A percentile compares a stretch with the other conserved stretches of the same genome.
phyloP scores from a whole-genome alignment of 2,329 filamentous ascomycete genomes.

The Sporothrix protearum region DNA sequence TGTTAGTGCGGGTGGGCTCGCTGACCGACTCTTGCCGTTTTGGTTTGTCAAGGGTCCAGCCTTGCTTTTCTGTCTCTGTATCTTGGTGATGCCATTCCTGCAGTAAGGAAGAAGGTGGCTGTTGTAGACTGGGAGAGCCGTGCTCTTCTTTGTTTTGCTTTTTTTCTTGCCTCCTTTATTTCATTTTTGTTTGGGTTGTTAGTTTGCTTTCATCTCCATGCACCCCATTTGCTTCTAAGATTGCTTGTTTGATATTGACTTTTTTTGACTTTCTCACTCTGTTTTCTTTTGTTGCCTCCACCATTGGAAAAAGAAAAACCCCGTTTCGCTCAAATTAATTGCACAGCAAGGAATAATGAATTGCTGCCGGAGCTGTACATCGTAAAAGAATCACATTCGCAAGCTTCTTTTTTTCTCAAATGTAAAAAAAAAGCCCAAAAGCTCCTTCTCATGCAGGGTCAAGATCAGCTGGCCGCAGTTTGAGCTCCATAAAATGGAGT shows the following conservation, averaged over 20 bases:
- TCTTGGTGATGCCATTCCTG: slow-evolving; percentile 1
- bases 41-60: slow-evolving; percentile 1
- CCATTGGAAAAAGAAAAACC: neutral
- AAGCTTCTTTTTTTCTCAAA: neutral
- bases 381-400: neutral
- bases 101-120: neutral
- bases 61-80: neutral
- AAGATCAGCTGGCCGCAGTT: slow-evolving; percentile 1
- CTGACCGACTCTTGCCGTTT: neutral
- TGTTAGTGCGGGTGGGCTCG: neutral
- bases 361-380: neutral
- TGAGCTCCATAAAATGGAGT: neutral
- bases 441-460: neutral
- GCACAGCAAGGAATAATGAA: neutral
- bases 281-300: neutral
- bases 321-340: neutral
- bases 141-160: neutral
- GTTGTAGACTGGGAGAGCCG: neutral
- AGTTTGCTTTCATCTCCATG: neutral
- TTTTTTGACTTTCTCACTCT: neutral
- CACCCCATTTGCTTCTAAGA: neutral
- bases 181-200: neutral
- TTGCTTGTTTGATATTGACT: neutral
- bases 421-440: neutral
- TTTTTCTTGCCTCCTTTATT: neutral